These are phyloP conservation scores for Apiospora sp. DNA, from an alignment of 2,329 filamentous ascomycete species.

Conservation along the genomic window DNA sequence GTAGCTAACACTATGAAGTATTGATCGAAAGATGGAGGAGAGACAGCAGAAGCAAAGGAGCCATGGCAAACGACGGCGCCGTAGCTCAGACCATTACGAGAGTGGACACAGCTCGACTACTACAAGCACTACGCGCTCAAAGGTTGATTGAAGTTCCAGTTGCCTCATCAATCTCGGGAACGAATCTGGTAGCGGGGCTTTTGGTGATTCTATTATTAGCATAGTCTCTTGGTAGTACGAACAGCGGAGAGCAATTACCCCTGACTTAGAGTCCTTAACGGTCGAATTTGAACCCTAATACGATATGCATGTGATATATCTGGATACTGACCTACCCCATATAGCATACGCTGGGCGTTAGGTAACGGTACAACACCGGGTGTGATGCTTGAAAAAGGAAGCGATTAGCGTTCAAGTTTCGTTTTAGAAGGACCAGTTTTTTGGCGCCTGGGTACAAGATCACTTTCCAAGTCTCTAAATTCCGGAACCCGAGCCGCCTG, in stretches of 20 bases:
- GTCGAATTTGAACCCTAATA: background rate
- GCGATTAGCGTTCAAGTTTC: too few species aligned
- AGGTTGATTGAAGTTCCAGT: background rate
- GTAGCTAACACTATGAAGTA: background rate
- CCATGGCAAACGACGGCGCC: background rate
- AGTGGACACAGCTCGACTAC: constrained; percentile 3
- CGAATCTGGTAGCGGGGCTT: background rate
- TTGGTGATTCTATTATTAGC: background rate
- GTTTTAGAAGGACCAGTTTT: too few species aligned
- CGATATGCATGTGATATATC: background rate
- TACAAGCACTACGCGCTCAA: constrained; percentile 7
- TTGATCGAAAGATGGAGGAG: constrained; percentile 5
- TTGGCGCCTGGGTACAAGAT: too few species aligned
- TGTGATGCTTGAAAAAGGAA: too few species aligned
- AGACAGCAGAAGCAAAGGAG: background rate
- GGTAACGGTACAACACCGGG: too few species aligned
- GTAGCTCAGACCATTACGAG: background rate
- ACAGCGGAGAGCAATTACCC: background rate
- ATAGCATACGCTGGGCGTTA: too few species aligned
- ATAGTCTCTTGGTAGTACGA: background rate
- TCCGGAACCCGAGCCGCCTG: too few species aligned
- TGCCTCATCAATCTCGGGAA: background rate
- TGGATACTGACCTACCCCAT: background rate
- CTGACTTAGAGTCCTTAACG: background rate
- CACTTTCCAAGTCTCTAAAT: too few species aligned